Conservation (phyloP, 257 asterid species). For the Cynanchum wilfordii region DNA sequence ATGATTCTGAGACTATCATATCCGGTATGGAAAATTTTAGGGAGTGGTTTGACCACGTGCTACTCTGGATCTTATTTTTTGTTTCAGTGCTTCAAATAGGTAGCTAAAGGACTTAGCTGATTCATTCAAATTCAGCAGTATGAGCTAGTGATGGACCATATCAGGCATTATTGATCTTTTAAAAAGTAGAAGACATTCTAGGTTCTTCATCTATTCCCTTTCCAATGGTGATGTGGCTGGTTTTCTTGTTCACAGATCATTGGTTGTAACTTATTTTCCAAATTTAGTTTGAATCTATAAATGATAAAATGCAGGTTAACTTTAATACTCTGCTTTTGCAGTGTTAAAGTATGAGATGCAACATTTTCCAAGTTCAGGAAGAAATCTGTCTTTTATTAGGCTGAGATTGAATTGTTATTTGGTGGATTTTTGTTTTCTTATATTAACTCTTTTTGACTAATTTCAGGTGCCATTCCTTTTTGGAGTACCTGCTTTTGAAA, state of each 20-base stretch:
- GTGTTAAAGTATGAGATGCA: not conserved
- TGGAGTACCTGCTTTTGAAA: conserved; percentile 86
- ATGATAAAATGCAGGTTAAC: not conserved
- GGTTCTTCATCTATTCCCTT: not conserved
- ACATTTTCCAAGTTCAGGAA: not conserved
- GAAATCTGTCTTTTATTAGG: not conserved
- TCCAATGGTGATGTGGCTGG: not conserved
- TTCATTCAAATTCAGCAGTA: not conserved
- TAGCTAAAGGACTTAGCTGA: not conserved
- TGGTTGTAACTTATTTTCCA: not conserved
- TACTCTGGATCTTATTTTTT: not conserved
- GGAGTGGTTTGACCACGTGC: not conserved
- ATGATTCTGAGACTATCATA: not conserved
- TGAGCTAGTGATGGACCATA: not conserved
- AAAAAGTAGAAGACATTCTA: not conserved
- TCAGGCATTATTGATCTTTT: not conserved
- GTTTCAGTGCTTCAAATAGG: not conserved
- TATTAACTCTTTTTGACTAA: not conserved
- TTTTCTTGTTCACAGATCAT: not conserved
- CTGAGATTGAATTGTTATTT: not conserved
- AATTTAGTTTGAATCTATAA: not conserved
- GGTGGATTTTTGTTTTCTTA: not conserved
- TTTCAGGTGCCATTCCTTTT: conserved; percentile 96
- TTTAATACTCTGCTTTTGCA: not conserved
- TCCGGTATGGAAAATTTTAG: not conserved